phyloP scores from a whole-genome alignment of 495 filamentous ascomycete genomes.

The Amorphotheca resinae region DNA sequence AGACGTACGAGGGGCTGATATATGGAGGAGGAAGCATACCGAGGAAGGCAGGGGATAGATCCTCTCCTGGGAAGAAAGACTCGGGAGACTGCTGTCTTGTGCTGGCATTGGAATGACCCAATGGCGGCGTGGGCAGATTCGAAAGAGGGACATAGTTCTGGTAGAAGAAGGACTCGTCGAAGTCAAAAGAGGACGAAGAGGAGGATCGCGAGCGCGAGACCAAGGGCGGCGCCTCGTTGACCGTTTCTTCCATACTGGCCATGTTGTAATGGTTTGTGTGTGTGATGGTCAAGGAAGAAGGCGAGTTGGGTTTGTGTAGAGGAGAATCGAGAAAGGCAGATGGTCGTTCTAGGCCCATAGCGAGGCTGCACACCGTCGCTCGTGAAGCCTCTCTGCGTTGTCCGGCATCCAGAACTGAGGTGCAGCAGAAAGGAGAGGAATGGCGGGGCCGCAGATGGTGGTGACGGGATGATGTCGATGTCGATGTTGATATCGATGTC shows the following conservation, averaged over 20 bases:
- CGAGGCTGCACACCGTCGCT: too few relatives aligned
- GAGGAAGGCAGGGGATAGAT: constrained; percentile 29
- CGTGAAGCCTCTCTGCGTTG: too few relatives aligned
- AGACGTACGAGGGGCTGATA: too few relatives aligned
- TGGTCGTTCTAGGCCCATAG: not conserved
- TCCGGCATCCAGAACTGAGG: too few relatives aligned
- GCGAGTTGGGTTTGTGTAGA: not conserved
- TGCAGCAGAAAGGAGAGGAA: too few relatives aligned
- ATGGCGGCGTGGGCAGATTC: constrained; percentile 47
- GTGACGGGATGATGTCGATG: too few relatives aligned
- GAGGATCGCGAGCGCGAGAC: constrained; percentile 8
- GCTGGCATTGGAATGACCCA: constrained; percentile 29
- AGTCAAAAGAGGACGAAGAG: constrained; percentile 1
- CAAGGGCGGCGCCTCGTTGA: constrained; percentile 10
- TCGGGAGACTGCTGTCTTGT: constrained; percentile 25
- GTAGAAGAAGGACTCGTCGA: constrained; percentile 36
- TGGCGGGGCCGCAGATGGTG: too few relatives aligned
- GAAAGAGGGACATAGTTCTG: constrained; percentile 46
- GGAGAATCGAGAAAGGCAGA: not conserved
- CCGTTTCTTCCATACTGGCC: not conserved
- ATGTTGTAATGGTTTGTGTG: too few relatives aligned
- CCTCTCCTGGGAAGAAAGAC: constrained; percentile 28
- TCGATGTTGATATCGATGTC: too few relatives aligned
- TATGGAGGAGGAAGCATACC: constrained; percentile 28
- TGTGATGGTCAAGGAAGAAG: not conserved